Base-by-base conservation (phyloP, 768 basidiomycete genomes). In the Hypsizygus marmoreus region DNA sequence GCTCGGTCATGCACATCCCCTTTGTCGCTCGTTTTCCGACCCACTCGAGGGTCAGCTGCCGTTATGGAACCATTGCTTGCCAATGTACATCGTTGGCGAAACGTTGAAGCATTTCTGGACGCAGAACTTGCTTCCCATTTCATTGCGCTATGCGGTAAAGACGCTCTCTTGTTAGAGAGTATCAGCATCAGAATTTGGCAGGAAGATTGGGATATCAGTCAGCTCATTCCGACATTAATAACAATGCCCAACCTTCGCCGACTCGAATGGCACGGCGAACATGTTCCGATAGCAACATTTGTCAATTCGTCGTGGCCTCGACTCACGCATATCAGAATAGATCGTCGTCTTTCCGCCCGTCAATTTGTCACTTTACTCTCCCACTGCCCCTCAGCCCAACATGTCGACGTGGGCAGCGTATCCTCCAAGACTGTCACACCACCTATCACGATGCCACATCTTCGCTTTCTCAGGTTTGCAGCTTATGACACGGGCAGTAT, bases 261-360 rank as follows among this genome's bases (percentile, higher is more conserved):
- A 4, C 11, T 31, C 29, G 23, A 34, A 22, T n/a, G n/a, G n/a
- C n/a, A n/a, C n/a, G n/a, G n/a, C n/a, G n/a, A n/a, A n/a, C n/a
- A n/a, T n/a, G n/a, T n/a, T n/a, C n/a, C n/a, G n/a, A n/a, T n/a
- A n/a, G n/a, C n/a, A n/a, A n/a, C n/a, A n/a, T 43, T 43, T 33
- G 17, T 43, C n/a, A 22, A 33, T 13, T 23, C 32, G 16, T 31
- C 42, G 16, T 43, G 42, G 42, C 24, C 30, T 4, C 42, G 33
- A 23, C 24, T 43, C 29, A 43, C 42, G 25, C 42, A 43, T 14
- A 17, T 43, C 24, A 24, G 32, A 23, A 19, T 43, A 20, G 25
- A 28, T 24, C 33, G 30, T 14, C 30, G 23, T 22, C 19, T 33
- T 16, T 14, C 30, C 11, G 32, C 16, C 17, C 12, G 33, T 16